phyloP scores from a whole-genome alignment of 768 basidiomycete species.

The Serpula lacrymans region DNA sequence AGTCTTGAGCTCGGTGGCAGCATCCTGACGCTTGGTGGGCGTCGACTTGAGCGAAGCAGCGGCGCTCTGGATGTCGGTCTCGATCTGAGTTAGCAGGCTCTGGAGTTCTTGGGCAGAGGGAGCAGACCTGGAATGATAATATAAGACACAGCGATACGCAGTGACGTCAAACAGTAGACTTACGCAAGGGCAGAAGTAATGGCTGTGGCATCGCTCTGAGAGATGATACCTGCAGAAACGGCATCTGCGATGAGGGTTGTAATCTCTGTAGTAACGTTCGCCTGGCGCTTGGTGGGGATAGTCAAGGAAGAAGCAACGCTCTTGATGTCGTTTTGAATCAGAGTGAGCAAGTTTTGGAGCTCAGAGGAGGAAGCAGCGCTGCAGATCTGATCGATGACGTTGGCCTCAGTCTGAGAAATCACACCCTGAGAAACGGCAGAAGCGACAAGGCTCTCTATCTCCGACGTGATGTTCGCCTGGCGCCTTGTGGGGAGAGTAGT shows the following conservation, averaged over 20 bases:
- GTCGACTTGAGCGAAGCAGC: too few species aligned
- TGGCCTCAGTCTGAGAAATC: constrained; percentile 34
- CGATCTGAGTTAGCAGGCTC: too few species aligned
- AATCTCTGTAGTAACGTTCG: constrained; percentile 25
- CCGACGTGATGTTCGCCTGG: background rate
- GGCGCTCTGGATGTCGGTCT: too few species aligned
- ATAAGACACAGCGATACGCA: too few species aligned
- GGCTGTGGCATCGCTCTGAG: constrained; percentile 14
- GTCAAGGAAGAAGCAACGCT: too few species aligned
- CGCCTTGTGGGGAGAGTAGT: too few species aligned
- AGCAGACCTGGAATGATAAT: too few species aligned
- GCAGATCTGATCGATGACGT: constrained; percentile 1
- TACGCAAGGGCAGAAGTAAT: constrained; percentile 1
- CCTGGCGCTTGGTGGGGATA: too few species aligned
- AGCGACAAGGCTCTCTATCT: constrained; percentile 55
- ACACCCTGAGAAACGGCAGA: constrained; percentile 61
- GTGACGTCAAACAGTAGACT: too few species aligned
- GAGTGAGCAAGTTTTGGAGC: constrained; percentile 1
- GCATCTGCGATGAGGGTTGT: constrained; percentile 61
- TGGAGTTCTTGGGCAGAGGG: too few species aligned
- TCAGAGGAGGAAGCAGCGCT: too few species aligned
- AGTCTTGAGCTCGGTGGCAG: constrained; percentile 1
- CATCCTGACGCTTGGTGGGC: constrained; percentile 6
- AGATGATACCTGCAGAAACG: constrained; percentile 59
- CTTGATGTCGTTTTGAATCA: constrained; percentile 1